phyloP scores from a whole-genome alignment of 1,284 basidiomycete genomes.

The Sanghuangporus weigelae region DNA sequence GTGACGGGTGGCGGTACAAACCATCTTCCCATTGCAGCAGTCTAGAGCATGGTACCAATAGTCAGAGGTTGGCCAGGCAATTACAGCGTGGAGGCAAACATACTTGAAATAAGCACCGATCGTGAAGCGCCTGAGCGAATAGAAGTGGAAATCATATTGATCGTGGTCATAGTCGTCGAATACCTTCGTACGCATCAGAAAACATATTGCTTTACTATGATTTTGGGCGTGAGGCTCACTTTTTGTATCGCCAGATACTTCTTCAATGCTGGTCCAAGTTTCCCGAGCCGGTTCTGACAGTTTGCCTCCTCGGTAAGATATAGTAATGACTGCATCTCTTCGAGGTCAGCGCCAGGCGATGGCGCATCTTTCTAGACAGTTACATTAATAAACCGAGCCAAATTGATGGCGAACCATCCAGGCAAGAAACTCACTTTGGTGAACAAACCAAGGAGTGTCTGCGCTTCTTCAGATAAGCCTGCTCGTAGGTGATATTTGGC shows the following conservation, averaged over 20 bases:
- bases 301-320: slow-evolving; percentile 85
- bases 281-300: slow-evolving; percentile 59
- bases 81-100: background rate
- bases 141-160: slow-evolving; percentile 98
- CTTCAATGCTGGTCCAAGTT: slow-evolving; percentile 83
- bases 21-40: slow-evolving; percentile 82
- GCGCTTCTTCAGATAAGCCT: slow-evolving; percentile 73
- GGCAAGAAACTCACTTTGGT: slow-evolving; percentile 63
- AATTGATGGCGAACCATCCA: background rate
- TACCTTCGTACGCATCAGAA: slow-evolving; percentile 37
- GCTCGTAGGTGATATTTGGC: slow-evolving; percentile 90
- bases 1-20: slow-evolving; percentile 71
- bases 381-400: background rate
- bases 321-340: slow-evolving; percentile 95
- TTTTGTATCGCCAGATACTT: slow-evolving; percentile 76
- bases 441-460: slow-evolving; percentile 72
- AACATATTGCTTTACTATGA: background rate
- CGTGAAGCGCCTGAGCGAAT: slow-evolving; percentile 88
- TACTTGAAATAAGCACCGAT: slow-evolving; percentile 82
- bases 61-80: background rate
- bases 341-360: slow-evolving; percentile 75
- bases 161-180: slow-evolving; percentile 93
- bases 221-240: slow-evolving; percentile 34
- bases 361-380: slow-evolving; percentile 72
- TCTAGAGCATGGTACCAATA: slow-evolving; percentile 33